These are phyloP conservation scores for Picea engelmannii DNA, from an alignment of 83 land plant species.

Conservation along the genomic window DNA sequence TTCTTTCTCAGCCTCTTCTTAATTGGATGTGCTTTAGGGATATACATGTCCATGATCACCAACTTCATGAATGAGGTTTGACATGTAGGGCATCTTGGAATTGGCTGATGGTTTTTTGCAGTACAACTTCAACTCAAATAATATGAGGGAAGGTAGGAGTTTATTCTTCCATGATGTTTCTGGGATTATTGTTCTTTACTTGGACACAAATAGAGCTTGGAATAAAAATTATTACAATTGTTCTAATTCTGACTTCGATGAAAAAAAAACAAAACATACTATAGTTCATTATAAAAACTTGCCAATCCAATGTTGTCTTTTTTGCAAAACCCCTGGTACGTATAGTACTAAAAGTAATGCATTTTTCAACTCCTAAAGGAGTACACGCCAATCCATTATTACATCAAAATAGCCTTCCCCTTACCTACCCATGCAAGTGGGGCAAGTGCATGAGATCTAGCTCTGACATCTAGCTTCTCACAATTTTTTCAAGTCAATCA, in stretches of 20 bases:
- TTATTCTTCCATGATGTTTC: not conserved
- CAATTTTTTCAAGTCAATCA: too few species aligned
- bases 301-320: too few species aligned
- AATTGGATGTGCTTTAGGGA: not conserved
- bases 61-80: constrained; percentile 15
- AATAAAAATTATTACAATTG: not conserved
- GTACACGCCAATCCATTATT: too few species aligned
- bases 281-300: too few species aligned
- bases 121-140: not conserved
- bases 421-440: too few species aligned
- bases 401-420: too few species aligned
- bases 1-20: not conserved
- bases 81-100: constrained; percentile 2
- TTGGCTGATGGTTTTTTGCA: not conserved
- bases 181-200: not conserved
- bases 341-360: too few species aligned
- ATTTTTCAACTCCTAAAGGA: too few species aligned
- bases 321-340: too few species aligned
- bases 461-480: too few species aligned
- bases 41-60: not conserved
- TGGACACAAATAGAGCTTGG: not conserved
- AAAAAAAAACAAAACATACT: too few species aligned
- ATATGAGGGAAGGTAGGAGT: constrained; percentile 2
- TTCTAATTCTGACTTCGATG: not conserved
- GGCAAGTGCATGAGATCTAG: too few species aligned